phyloP scores from a whole-genome alignment of 257 asterid genomes.

The Jacaranda mimosifolia region DNA sequence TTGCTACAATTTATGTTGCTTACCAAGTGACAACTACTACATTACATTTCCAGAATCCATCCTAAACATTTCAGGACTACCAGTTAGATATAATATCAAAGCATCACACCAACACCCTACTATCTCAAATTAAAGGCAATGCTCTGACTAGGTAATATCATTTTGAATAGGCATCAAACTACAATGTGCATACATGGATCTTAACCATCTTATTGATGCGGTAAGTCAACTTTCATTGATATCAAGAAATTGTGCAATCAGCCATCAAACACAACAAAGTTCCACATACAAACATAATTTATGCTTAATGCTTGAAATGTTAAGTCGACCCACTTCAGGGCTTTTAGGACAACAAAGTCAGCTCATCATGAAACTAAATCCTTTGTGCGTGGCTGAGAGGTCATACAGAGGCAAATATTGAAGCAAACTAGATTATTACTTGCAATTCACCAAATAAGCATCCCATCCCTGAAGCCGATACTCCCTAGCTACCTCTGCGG shows the following conservation, averaged over 20 bases:
- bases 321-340: background rate
- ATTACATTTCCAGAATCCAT: too few relatives aligned
- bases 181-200: too few relatives aligned
- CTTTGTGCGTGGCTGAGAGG: slow-evolving; percentile 3
- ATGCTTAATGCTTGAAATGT: slow-evolving; percentile 9
- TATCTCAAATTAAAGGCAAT: too few relatives aligned
- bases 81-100: too few relatives aligned
- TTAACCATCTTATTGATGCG: background rate
- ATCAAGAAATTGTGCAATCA: slow-evolving; percentile 24
- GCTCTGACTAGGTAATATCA: too few relatives aligned
- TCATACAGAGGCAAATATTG: slow-evolving; percentile 6
- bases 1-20: too few relatives aligned
- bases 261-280: slow-evolving; percentile 3
- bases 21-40: too few relatives aligned
- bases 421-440: slow-evolving; percentile 33
- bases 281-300: background rate
- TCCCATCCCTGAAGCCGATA: slow-evolving; percentile 96
- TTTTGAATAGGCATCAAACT: too few relatives aligned
- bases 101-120: too few relatives aligned
- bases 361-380: background rate
- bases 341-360: background rate
- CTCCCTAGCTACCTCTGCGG: slow-evolving; percentile 84
- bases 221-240: slow-evolving; percentile 9
- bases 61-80: too few relatives aligned
- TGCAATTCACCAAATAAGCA: slow-evolving; percentile 74